Evolutionary conservation across 805 yeast genomes (phyloP), one percentile per base, ranked within the genome.

Genomic region (Pichia pseudocactophila): DNA sequence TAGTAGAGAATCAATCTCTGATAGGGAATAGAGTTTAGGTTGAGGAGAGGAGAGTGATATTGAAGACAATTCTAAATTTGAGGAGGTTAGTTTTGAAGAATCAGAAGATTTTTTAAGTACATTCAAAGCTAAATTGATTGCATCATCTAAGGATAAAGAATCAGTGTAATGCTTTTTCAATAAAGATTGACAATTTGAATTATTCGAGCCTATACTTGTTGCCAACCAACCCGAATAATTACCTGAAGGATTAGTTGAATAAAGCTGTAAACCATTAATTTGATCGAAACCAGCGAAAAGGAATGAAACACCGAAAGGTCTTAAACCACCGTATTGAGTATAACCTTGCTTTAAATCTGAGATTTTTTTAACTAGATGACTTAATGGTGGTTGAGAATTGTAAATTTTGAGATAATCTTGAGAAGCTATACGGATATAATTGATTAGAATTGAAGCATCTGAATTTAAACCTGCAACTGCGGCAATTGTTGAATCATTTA

Each of bases 141-240:
- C 97, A 40, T 81, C 94, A 37, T 74, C 71, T 49, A 85, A 63
- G 18, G 72, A 62, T 53, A 86, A 63, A 44, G 83, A 92, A 53
- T 85, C 90, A 59, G 83, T 87, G 69, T 85, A 92, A 55, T 92
- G 98, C 67, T 89, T 95, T 65, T 92, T 92, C 58, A 92, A 72
- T 50, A 92, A 68, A 1, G 98, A 90, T 68, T 92, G 98, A 1
- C 97, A 97, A 36, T 96, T 89, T 7, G 95, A 77, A 50, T 87
- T 88, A 67, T 92, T 92, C 39, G 97, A 96, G 34, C 99, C 99
- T 46, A 92, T 89, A 53, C 87, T 75, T 28, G 96, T 90, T 35
- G 98, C 98, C 65, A 85, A 88, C 99, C 99, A 92, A 20, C 98
- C 97, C 17, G 95, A 78, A 62, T 89, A 92, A 66, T 92, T 92